These are phyloP conservation scores for Podospora sp. DNA, from an alignment of 495 filamentous ascomycete genomes.

Conservation along the genomic window DNA sequence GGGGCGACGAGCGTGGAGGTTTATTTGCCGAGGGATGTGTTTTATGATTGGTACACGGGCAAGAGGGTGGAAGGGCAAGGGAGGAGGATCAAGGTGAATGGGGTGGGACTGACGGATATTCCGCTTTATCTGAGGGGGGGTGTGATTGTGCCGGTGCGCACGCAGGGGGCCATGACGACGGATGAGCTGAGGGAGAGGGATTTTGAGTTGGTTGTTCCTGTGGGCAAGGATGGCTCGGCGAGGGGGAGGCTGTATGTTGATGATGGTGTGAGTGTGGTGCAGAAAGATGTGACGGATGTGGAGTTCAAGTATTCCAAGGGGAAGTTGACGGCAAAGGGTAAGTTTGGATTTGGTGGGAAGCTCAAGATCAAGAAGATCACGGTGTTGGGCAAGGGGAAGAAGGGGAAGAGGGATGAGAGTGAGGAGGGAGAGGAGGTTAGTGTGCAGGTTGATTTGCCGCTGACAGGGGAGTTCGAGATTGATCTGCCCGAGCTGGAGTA, in stretches of 20 bases:
- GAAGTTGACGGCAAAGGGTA: conserved; percentile 54
- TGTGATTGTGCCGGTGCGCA: conserved; percentile 66
- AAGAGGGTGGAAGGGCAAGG: conserved; percentile 60
- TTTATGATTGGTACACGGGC: conserved; percentile 77
- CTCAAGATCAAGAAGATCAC: conserved; percentile 60
- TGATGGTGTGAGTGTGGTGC: conserved; percentile 60
- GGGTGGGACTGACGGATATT: conserved; percentile 65
- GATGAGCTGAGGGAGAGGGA: conserved; percentile 63
- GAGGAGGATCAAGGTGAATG: conserved; percentile 50
- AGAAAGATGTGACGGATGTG: conserved; percentile 50
- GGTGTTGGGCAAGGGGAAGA: conserved; percentile 43
- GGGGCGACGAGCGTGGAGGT: conserved; percentile 65
- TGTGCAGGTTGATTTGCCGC: conserved; percentile 3
- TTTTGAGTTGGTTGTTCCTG: conserved; percentile 72
- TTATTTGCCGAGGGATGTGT: conserved; percentile 74
- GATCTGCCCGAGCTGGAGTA: conserved; percentile 7
- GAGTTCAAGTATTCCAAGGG: conserved; percentile 57
- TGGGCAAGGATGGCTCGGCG: conserved; percentile 50
- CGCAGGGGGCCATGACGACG: conserved; percentile 68
- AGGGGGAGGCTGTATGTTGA: conserved; percentile 59
- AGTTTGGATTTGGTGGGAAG: conserved; percentile 51
- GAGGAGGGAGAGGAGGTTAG: not conserved
- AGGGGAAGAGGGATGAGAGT: conserved; percentile 1
- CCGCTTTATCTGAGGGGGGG: conserved; percentile 75
- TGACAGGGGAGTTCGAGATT: conserved; percentile 4